These are phyloP conservation scores for Coprinopsis cinerea DNA, from an alignment of 768 basidiomycete species.

Conservation along the genomic window DNA sequence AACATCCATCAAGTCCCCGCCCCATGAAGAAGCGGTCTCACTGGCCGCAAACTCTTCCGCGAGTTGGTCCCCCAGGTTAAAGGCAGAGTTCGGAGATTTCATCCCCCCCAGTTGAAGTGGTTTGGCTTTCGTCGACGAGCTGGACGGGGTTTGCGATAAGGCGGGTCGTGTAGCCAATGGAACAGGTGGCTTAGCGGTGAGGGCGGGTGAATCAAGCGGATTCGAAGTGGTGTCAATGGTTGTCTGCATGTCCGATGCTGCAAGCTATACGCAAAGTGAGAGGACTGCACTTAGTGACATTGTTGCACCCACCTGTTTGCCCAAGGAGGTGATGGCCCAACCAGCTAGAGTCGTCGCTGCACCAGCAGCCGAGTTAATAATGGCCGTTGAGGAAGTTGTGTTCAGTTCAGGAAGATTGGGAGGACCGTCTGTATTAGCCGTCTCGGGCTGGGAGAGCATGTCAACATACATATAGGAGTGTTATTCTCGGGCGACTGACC, in stretches of 20 bases:
- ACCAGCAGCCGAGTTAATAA: slow-evolving; percentile 84
- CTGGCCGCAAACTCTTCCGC: slow-evolving; percentile 51
- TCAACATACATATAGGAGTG: not conserved
- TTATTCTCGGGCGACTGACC: too few relatives aligned
- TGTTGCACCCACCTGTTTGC: slow-evolving; percentile 59
- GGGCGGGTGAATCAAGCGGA: not conserved
- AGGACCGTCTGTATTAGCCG: slow-evolving; percentile 23
- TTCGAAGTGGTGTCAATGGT: slow-evolving; percentile 41
- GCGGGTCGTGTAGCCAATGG: slow-evolving; percentile 12
- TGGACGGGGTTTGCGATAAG: slow-evolving; percentile 3
- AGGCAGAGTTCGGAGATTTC: slow-evolving; percentile 24
- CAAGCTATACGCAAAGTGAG: slow-evolving; percentile 41
- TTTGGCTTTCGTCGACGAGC: slow-evolving; percentile 36
- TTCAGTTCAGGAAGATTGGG: slow-evolving; percentile 12
- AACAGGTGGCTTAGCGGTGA: not conserved
- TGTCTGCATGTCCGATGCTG: slow-evolving; percentile 66
- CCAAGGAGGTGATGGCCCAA: slow-evolving; percentile 91
- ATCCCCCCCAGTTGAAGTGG: slow-evolving; percentile 71
- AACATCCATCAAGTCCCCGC: slow-evolving; percentile 86
- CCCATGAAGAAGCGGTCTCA: slow-evolving; percentile 57
- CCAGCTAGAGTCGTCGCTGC: slow-evolving; percentile 90
- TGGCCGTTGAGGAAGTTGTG: slow-evolving; percentile 27
- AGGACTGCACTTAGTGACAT: not conserved
- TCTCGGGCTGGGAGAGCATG: slow-evolving; percentile 31
- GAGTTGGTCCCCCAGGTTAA: slow-evolving; percentile 44